Percentiles rank a stretch among this genome's conserved stretches.
These are phyloP conservation scores for Brassica juncea DNA, from an alignment of 345 rosid species.

Conservation along the genomic window DNA sequence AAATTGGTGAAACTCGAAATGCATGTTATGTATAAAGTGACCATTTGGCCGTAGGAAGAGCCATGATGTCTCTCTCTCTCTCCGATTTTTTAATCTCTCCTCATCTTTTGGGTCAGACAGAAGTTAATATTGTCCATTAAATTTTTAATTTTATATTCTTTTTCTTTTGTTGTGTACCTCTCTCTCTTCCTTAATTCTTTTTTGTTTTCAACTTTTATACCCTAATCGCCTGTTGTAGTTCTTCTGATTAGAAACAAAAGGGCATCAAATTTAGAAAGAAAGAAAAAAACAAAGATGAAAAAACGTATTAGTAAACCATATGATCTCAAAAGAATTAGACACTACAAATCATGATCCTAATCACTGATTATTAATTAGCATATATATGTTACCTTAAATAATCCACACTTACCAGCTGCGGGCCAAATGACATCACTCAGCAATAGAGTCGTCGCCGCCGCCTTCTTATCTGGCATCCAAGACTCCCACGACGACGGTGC, in stretches of 20 bases:
- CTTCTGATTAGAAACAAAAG: constrained; percentile 25
- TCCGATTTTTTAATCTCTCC: background rate
- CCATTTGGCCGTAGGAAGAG: constrained; percentile 31
- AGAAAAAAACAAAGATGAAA: background rate
- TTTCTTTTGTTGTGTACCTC: background rate
- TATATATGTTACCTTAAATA: background rate
- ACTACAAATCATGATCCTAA: background rate
- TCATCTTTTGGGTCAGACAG: constrained; percentile 16
- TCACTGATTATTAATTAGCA: background rate
- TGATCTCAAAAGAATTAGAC: background rate
- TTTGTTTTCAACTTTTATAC: constrained; percentile 10
- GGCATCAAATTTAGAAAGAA: constrained; percentile 5
- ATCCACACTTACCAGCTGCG: constrained; percentile 65
- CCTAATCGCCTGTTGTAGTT: constrained; percentile 33
- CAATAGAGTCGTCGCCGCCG: constrained; percentile 48
- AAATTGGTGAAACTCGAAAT: constrained; percentile 7
- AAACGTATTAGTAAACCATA: background rate
- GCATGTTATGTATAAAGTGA: constrained; percentile 11
- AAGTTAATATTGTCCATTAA: constrained; percentile 9
- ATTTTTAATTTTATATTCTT: background rate
- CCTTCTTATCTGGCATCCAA: constrained; percentile 66
- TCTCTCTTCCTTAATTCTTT: background rate
- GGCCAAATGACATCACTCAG: constrained; percentile 90
- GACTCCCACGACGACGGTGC: constrained; percentile 62
- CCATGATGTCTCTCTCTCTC: constrained; percentile 11